These are phyloP conservation scores for Hypoxylon sp. DNA, from an alignment of 2,329 filamentous ascomycete species.

Conservation along the genomic window DNA sequence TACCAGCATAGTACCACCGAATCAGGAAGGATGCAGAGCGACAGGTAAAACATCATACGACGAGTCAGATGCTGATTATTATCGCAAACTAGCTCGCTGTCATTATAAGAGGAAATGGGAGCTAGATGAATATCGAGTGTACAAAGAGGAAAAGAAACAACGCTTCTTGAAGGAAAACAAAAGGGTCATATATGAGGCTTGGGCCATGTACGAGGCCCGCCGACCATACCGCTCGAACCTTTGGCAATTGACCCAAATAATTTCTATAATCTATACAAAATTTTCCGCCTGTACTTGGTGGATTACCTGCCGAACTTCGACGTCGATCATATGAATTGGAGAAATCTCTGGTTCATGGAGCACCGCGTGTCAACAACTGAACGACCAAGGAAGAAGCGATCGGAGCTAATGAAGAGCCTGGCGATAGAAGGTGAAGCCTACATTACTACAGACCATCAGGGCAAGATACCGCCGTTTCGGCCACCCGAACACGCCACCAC, in stretches of 20 bases:
- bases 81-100: background rate
- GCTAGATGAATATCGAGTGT: background rate
- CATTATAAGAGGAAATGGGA: slow-evolving; percentile 4
- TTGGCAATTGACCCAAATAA: too few species aligned
- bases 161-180: background rate
- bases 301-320: slow-evolving; percentile 3
- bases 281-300: background rate
- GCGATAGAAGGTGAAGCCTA: too few species aligned
- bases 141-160: background rate
- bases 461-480: too few species aligned
- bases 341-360: background rate
- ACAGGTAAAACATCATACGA: slow-evolving; percentile 1
- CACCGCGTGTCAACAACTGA: too few species aligned
- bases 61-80: background rate
- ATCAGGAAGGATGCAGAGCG: background rate
- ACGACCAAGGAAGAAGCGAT: too few species aligned
- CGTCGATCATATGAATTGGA: background rate
- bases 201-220: background rate
- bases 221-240: too few species aligned
- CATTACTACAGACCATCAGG: too few species aligned
- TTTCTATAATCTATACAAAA: too few species aligned
- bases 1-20: slow-evolving; percentile 4
- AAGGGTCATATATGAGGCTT: background rate
- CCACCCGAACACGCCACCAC: background rate
- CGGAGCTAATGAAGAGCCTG: too few species aligned